Evolutionary conservation across 108 stramenopile genomes (phyloP), one percentile per base, ranked within the genome.

Genomic region (Stephanodiscus minutulus): DNA sequence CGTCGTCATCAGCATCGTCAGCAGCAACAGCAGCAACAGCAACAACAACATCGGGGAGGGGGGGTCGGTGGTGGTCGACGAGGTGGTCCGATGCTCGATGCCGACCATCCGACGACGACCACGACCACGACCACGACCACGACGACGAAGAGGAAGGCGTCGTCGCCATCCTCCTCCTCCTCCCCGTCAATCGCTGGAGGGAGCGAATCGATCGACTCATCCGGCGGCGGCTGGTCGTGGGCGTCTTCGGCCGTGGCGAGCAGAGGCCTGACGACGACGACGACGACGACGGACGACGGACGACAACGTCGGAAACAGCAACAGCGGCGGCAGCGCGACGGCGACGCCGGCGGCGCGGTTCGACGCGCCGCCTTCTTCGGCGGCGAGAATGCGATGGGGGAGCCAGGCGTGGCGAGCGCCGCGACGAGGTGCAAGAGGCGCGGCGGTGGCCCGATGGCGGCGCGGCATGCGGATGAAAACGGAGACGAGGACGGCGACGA

Each of bases 1-100:
- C 31, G 56, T 53, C 55, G 52, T 18, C 27, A 68, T 37, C 13
- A 31, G 24, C 27, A 60, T 20, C 29, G 29, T 46, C 57, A 69
- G 41, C 41, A 58, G 28, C 62, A 48, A 58, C 10, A 46, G 22
- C 44, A n/a, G 39, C 22, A 28, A 58, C 39, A 44, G 57, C 29
- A 41, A 17, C 31, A 37, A 27, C 37, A 58, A 11, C 54, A 44
- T n/a, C 7, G 21, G 31, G 55, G 22, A 50, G 15, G 33, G 29
- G 29, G 48, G 24, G 29, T 58, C 11, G 31, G 22, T 36, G 5
- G 35, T 25, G n/a, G n/a, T 18, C 9, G 21, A 37, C 27, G 37
- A 8, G 7, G 61, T 3, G 61, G 44, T 2, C 61, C 61, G 43
- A 39, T 43, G 37, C 41, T 35, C 27, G 57, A 63, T 6, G 22